Evolutionary conservation across 2,329 filamentous ascomycete species (phyloP).

Genomic region (Aaosphaeria pasadenensis): DNA sequence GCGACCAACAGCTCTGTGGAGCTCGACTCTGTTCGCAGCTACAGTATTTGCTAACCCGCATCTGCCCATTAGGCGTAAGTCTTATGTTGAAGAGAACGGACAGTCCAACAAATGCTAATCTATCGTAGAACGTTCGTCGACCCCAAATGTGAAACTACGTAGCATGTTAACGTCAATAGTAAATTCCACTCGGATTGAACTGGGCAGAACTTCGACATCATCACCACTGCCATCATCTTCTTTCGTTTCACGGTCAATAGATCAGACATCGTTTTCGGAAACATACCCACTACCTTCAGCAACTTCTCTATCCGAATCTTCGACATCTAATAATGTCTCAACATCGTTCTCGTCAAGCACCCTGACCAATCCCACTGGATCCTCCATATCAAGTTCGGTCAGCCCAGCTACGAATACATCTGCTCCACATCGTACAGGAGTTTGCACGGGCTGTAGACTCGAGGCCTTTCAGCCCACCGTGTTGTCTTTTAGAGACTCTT

Average conservation of each 20-base stretch:
- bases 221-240: no score
- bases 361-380: neutral
- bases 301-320: neutral
- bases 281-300: neutral
- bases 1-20: slow-evolving; percentile 18
- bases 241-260: no score
- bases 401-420: neutral
- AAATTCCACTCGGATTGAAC: no score
- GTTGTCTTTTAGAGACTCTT: slow-evolving; percentile 11
- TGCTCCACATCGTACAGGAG: neutral
- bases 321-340: neutral
- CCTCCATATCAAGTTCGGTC: no score
- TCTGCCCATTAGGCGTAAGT: slow-evolving; percentile 15
- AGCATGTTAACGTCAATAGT: no score
- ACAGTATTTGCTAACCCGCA: slow-evolving; percentile 8
- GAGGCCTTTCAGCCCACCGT: slow-evolving; percentile 21
- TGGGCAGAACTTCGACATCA: neutral
- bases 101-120: neutral
- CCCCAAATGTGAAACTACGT: no score
- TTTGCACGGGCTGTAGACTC: slow-evolving; percentile 32
- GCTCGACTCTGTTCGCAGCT: slow-evolving; percentile 13
- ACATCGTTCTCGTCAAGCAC: neutral
- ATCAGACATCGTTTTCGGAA: neutral
- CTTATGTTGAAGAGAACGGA: neutral
- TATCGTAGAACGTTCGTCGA: neutral